phyloP scores from a whole-genome alignment of 169 alveolate species.

The Plasmodium adleri region DNA sequence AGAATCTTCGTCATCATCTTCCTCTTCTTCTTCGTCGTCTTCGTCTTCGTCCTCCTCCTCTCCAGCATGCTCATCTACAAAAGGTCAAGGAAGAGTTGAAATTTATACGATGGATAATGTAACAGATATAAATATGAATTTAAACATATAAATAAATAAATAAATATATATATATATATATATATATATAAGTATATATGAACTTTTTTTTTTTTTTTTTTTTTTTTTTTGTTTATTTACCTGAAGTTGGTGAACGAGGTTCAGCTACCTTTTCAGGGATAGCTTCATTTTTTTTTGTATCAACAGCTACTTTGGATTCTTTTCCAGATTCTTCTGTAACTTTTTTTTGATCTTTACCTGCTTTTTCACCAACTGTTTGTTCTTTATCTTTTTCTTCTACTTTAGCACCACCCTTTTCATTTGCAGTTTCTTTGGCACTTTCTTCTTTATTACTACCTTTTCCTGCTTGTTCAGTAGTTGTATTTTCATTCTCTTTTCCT shows the following conservation, averaged over 20 bases:
- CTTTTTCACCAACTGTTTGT: no score
- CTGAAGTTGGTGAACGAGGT: not conserved
- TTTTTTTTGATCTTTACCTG: not conserved
- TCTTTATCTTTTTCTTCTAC: no score
- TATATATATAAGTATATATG: no score
- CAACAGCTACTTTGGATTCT: not conserved
- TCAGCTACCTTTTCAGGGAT: not conserved
- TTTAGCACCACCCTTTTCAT: no score
- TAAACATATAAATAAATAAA: no score
- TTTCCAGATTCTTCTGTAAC: not conserved
- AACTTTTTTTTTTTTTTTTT: not conserved
- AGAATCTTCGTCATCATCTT: conserved; percentile 14
- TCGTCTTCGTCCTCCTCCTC: not conserved
- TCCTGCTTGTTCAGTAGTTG: not conserved
- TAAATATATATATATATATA: no score
- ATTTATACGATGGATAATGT: no score
- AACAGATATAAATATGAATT: no score
- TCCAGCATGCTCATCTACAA: not conserved
- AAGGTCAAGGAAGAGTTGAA: no score
- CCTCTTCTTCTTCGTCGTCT: not conserved
- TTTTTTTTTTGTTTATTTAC: not conserved
- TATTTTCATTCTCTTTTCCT: not conserved
- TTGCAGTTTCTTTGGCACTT: no score
- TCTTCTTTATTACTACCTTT: no score
- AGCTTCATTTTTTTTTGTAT: not conserved